A percentile compares a stretch with the other conserved stretches of the same genome.
These are phyloP conservation scores for Apiotrichum domesticum DNA, from an alignment of 1,284 basidiomycete species.

Conservation along the genomic window DNA sequence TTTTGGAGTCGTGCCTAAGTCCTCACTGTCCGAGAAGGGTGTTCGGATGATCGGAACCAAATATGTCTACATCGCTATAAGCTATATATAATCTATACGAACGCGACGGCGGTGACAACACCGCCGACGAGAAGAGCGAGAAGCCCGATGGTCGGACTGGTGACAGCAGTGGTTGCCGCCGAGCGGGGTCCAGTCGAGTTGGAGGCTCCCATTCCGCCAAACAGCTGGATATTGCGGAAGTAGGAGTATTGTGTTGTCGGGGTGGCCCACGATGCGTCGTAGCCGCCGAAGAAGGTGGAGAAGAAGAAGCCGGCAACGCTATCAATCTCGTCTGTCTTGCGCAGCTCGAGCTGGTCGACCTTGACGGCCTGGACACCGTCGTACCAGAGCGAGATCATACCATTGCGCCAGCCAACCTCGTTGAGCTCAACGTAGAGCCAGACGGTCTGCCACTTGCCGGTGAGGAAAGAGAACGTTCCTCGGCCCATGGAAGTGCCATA, in stretches of 20 bases:
- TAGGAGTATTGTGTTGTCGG: constrained; percentile 42
- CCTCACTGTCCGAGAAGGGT: no score
- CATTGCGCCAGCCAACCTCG: constrained; percentile 36
- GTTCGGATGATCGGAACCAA: background rate
- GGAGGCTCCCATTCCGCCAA: constrained; percentile 28
- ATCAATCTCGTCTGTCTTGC: constrained; percentile 27
- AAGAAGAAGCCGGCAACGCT: constrained; percentile 43
- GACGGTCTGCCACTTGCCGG: constrained; percentile 43
- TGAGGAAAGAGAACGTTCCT: constrained; percentile 37
- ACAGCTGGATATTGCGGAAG: constrained; percentile 41
- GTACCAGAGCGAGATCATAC: constrained; percentile 40
- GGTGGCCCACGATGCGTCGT: constrained; percentile 40
- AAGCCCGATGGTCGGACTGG: background rate
- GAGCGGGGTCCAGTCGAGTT: constrained; percentile 19
- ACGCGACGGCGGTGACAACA: background rate
- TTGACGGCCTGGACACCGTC: constrained; percentile 39
- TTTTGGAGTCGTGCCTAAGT: no score
- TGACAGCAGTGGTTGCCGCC: background rate
- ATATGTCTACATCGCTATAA: background rate
- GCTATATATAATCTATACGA: background rate
- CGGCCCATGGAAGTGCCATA: constrained; percentile 47
- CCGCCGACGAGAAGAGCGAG: background rate
- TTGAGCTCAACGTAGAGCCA: constrained; percentile 46
- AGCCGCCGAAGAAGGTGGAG: constrained; percentile 48
- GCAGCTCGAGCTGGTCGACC: constrained; percentile 39